Evolutionary conservation across 225 moss, liverwort and hornwort genomes (phyloP), one percentile per base, ranked within the genome.

Genomic region (Neckera pumila): DNA sequence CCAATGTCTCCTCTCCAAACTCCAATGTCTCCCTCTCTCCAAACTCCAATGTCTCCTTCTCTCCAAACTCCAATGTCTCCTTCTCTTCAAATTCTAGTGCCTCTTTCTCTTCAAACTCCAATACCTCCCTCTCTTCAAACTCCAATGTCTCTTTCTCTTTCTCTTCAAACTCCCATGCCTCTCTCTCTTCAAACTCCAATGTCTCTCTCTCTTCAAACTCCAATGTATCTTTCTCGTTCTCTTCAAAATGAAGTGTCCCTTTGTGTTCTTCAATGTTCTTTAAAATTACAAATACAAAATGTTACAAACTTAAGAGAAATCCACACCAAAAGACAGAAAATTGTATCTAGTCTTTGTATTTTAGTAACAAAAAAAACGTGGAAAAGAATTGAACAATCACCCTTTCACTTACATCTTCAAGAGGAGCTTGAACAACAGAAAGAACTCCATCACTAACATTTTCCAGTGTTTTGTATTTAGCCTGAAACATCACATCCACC

Each of bases 231-330:
- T 12, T 79, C 80, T 80, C 80, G 14, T 61, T 63, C 47, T 34
- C 63, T 47, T 63, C 64, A 17, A 34, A 49, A 0, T 36, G 2
- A 3, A 64, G 19, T 0, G 64, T 25, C 33, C 74, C 89, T 56
- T 93, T 91, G 71, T 94, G 90, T 88, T 90, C 95, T 91, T 95
- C 95, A 66, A 91, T 93, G 93, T 92, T 81, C 87, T 87, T 47
- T 74, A 89, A 84, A 47, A 83, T 76, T 51, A 80, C 67, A 89
- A 20, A 77, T 10, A 74, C 19, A 53, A 34, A 45, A 73, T 59
- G 63, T 27, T 66, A 85, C 61, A 83, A 88, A 72, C 40, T 91
- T 56, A 66, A 66, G 65, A 90, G 56, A 54, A 66, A 66, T 66
- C 12, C 34, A 20, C 53, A 82, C 63, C 16, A 47, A 66, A 87